Percentiles rank a stretch among this genome's conserved stretches.
phyloP scores from a whole-genome alignment of 768 basidiomycete species.

The Xanthoconium stramineum region DNA sequence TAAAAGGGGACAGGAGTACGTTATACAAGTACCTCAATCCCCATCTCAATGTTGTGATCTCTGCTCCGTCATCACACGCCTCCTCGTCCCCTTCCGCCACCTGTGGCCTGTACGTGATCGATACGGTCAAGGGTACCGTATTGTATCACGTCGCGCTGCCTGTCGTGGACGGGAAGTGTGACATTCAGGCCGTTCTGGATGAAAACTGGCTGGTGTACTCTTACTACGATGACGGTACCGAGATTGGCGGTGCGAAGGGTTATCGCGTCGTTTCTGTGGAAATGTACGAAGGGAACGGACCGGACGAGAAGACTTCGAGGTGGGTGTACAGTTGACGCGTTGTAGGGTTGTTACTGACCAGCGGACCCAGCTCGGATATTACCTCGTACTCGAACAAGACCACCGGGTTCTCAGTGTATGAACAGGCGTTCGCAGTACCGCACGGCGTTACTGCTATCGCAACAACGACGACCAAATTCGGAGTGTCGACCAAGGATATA shows the following conservation, averaged over 20 bases:
- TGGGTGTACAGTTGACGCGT: conserved; percentile 32
- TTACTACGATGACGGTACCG: conserved; percentile 66
- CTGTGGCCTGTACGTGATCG: conserved; percentile 77
- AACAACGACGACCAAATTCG: conserved; percentile 81
- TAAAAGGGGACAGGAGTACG: conserved; percentile 82
- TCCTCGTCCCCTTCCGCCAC: conserved; percentile 17
- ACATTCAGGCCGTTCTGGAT: conserved; percentile 63
- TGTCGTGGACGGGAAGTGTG: conserved; percentile 44
- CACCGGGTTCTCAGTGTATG: conserved; percentile 52
- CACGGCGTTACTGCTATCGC: conserved; percentile 65
- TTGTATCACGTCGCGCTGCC: conserved; percentile 66
- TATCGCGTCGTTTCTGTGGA: conserved; percentile 80
- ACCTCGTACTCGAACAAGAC: conserved; percentile 55
- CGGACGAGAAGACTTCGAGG: conserved; percentile 74
- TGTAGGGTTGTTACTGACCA: conserved; percentile 8
- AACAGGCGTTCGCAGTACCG: conserved; percentile 71
- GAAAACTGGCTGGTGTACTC: conserved; percentile 96
- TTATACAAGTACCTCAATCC: conserved; percentile 95
- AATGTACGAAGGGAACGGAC: conserved; percentile 72
- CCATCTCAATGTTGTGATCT: conserved; percentile 66
- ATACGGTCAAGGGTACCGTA: conserved; percentile 72
- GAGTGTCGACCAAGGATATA: conserved; percentile 82
- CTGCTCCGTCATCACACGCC: conserved; percentile 33
- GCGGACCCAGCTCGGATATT: conserved; percentile 43
- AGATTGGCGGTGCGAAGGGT: conserved; percentile 53